Conservation (phyloP, 2,329 filamentous ascomycete species). For the Pyrenochaeta sp. region DNA sequence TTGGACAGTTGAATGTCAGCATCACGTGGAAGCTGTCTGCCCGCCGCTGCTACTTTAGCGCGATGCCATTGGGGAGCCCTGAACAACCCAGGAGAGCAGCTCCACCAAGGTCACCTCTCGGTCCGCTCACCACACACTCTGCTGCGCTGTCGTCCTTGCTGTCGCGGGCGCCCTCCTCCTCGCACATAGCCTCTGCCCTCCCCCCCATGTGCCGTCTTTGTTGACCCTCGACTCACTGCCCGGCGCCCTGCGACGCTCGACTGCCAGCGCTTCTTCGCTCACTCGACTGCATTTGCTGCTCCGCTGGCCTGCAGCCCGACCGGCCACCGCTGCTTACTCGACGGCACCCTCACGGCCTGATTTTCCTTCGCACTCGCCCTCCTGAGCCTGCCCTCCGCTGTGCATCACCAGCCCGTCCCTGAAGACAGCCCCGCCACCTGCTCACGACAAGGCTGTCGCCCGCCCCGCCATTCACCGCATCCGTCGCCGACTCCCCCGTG, state of each 20-base stretch:
- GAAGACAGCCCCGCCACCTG: slow-evolving; percentile 10
- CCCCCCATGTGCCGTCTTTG: slow-evolving; percentile 13
- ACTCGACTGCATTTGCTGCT: too few species aligned
- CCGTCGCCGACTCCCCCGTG: slow-evolving; percentile 15
- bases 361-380: slow-evolving; percentile 11
- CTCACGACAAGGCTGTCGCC: slow-evolving; percentile 15
- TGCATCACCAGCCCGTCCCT: background rate
- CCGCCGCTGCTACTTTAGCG: slow-evolving; percentile 20
- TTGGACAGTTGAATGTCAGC: slow-evolving; percentile 16
- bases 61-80: slow-evolving; percentile 11
- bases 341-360: slow-evolving; percentile 12
- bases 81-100: slow-evolving; percentile 17
- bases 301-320: slow-evolving; percentile 22
- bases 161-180: slow-evolving; percentile 15
- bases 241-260: slow-evolving; percentile 20
- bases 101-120: slow-evolving; percentile 28
- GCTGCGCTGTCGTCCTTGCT: slow-evolving; percentile 10
- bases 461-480: slow-evolving; percentile 42
- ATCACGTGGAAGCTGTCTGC: slow-evolving; percentile 25
- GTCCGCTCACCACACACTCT: slow-evolving; percentile 19
- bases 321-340: slow-evolving; percentile 23
- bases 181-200: slow-evolving; percentile 5
- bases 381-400: slow-evolving; percentile 2
- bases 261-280: slow-evolving; percentile 21
- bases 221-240: slow-evolving; percentile 9